Evolutionary conservation across 441 rosid species (phyloP), one percentile per base, ranked within the genome.

Genomic region (Cnidoscolus chayamansa): DNA sequence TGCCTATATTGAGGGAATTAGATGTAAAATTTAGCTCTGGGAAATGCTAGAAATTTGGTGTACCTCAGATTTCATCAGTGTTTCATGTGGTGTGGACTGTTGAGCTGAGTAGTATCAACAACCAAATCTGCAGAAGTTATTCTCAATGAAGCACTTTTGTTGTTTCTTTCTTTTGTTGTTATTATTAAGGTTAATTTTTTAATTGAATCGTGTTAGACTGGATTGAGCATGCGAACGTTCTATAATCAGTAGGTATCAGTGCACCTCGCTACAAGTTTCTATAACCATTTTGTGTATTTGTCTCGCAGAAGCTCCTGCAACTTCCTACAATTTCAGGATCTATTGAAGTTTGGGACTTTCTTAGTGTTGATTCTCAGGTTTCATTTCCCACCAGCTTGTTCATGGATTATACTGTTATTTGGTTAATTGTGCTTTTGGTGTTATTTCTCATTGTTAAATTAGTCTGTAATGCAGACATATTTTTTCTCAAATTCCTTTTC

Each of bases 301-400:
- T 68, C 71, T 73, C 58, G 19, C 67, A 73, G 74, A 47, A 61
- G 55, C 73, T 80, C 67, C 71, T 82, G 76, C 98, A 89, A 82
- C 89, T 87, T 81, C 98, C 96, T 66, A 90, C 83, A 76, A 74
- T 96, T 81, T 92, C 99, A 59, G 98, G 97, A 77, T 96, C 98
- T 20, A 88, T 96, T 81, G 99, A 96, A 82, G 98, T 96, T 76
- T 92, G 99, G 99, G 98, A 93, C 86, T 96, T 96, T 76, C 88
- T 96, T 71, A 92, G 95, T 72, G 93, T 96, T 74, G 99, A 96
- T 85, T 96, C 99, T 55, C 99, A 93, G 98, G 99, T 93, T 75
- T 60, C n/a, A 55, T 75, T 74, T 68, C 81, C 73, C 49, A 11
- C 64, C 62, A 25, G 50, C 65, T 47, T 71, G 1, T 72, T 74